A percentile compares a stretch with the other conserved stretches of the same genome.
These are phyloP conservation scores for Saksenaea oblongispora DNA, from an alignment of 371 early-diverging fungal genomes.

Conservation along the genomic window DNA sequence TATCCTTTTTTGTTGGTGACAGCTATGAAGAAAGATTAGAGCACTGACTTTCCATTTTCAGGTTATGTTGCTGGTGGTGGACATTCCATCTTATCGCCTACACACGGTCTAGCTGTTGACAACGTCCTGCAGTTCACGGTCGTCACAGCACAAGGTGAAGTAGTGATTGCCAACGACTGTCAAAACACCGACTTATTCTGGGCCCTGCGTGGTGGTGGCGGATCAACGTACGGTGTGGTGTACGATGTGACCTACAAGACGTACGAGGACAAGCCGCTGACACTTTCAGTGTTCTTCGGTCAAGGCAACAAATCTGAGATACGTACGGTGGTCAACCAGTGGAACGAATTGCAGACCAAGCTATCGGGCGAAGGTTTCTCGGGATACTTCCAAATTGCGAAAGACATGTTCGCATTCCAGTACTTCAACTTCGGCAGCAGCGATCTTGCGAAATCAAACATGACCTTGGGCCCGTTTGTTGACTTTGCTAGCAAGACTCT, in stretches of 20 bases:
- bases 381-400: not conserved
- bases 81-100: constrained; percentile 23
- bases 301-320: not conserved
- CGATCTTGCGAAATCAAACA: not conserved
- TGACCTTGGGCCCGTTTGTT: too few species aligned
- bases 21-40: too few species aligned
- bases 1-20: too few species aligned
- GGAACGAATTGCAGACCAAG: not conserved
- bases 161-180: constrained; percentile 26
- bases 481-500: too few species aligned
- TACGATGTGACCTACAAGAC: constrained; percentile 15
- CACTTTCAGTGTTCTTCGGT: not conserved
- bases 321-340: not conserved
- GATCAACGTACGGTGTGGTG: constrained; percentile 38
- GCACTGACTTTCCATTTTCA: too few species aligned
- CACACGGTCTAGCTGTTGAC: constrained; percentile 49
- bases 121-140: constrained; percentile 45
- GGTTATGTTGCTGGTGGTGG: constrained; percentile 43
- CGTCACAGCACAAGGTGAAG: constrained; percentile 41
- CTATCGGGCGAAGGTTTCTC: not conserved
- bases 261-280: not conserved
- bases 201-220: constrained; percentile 41
- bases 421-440: not conserved
- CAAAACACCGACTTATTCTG: constrained; percentile 33
- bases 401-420: not conserved